Conservation (phyloP, 2,329 filamentous ascomycete species). For the Cladophialophora psammophila region DNA sequence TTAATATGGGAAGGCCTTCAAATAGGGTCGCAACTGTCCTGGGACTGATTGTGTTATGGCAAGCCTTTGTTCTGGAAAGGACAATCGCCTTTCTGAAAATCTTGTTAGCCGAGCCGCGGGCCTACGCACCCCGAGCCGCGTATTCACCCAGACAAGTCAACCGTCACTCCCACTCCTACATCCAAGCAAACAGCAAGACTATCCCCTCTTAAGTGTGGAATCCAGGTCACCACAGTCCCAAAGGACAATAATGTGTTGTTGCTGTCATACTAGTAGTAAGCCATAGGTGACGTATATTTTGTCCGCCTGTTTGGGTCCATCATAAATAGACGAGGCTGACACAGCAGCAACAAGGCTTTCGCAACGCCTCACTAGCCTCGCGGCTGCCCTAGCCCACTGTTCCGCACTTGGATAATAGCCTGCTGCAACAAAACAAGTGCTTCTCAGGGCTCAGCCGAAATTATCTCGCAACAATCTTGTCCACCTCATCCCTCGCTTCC, state of each 20-base stretch:
- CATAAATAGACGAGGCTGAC: slow-evolving; percentile 6
- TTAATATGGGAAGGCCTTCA: not conserved
- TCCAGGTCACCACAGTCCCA: not conserved
- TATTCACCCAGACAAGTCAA: not conserved
- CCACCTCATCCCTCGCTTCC: slow-evolving; percentile 84
- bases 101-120: slow-evolving; percentile 3
- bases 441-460: not conserved
- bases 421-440: not conserved
- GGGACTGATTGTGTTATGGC: not conserved
- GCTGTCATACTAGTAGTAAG: not conserved
- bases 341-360: slow-evolving; percentile 1
- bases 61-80: not conserved
- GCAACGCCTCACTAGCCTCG: slow-evolving; percentile 4
- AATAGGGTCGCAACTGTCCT: not conserved
- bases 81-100: not conserved
- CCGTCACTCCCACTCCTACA: not conserved
- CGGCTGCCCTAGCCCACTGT: not conserved
- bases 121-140: too few species aligned
- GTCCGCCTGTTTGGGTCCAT: not conserved
- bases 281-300: slow-evolving; percentile 6
- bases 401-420: not conserved
- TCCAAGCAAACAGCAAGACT: not conserved
- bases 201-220: not conserved
- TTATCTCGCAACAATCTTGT: slow-evolving; percentile 71
- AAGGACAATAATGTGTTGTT: not conserved